Evolutionary conservation across 306 rosid species (phyloP).

Genomic region (Purshia tridentata): DNA sequence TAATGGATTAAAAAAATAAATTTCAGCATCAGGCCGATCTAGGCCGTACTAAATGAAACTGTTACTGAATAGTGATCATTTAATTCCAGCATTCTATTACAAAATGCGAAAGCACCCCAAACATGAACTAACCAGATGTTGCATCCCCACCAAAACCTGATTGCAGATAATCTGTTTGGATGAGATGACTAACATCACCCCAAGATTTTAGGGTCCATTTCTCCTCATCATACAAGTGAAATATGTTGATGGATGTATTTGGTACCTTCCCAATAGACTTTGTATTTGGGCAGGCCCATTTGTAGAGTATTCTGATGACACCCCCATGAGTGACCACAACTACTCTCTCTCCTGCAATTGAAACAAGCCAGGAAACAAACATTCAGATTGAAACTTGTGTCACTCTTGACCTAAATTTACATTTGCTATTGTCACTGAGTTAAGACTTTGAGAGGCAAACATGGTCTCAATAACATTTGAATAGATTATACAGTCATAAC

Average conservation of each 20-base stretch:
- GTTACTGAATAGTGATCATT: background rate
- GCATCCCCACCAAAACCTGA: constrained; percentile 86
- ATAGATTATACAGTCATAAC: background rate
- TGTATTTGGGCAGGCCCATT: constrained; percentile 48
- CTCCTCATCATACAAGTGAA: constrained; percentile 59
- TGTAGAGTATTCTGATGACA: constrained; percentile 56
- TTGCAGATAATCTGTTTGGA: constrained; percentile 51
- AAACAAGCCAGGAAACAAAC: constrained; percentile 19
- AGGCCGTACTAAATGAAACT: too few species aligned
- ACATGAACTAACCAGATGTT: constrained; percentile 63
- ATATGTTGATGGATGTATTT: constrained; percentile 66
- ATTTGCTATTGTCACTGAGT: background rate
- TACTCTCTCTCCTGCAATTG: constrained; percentile 64
- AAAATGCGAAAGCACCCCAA: background rate
- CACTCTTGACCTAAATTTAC: background rate
- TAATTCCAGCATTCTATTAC: background rate
- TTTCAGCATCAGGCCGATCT: background rate
- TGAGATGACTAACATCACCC: constrained; percentile 82
- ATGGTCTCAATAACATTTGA: background rate
- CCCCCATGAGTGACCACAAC: constrained; percentile 76
- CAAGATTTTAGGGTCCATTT: constrained; percentile 61
- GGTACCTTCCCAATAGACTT: constrained; percentile 47
- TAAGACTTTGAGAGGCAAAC: background rate
- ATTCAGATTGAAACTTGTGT: constrained; percentile 6
- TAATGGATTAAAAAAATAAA: background rate